phyloP scores from a whole-genome alignment of 164 flowering plant genomes.

The Vitis rupestris region DNA sequence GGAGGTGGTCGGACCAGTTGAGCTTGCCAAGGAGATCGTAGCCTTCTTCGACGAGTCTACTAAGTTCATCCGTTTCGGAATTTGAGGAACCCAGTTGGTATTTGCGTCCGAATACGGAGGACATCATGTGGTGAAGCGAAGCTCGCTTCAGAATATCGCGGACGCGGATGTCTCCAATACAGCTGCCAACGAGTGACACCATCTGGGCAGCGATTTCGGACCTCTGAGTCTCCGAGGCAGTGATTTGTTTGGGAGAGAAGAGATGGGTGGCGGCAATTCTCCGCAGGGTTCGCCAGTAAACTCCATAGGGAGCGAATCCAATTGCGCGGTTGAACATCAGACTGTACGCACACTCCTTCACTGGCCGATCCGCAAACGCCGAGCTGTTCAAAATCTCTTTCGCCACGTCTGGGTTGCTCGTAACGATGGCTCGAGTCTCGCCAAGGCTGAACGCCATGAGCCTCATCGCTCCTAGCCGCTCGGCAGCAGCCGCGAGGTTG shows the following conservation, averaged over 20 bases:
- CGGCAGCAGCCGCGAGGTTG: conserved; percentile 35
- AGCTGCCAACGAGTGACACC: conserved; percentile 16
- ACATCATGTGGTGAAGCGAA: conserved; percentile 58
- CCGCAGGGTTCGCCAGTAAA: conserved; percentile 61
- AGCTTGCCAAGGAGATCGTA: conserved; percentile 50
- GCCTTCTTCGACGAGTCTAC: conserved; percentile 53
- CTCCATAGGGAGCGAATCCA: conserved; percentile 67
- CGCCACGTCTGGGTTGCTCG: conserved; percentile 52
- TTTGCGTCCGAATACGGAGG: conserved; percentile 47
- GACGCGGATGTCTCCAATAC: neutral
- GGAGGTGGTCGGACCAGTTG: conserved; percentile 67
- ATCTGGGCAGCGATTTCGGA: conserved; percentile 29
- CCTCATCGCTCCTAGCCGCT: conserved; percentile 24
- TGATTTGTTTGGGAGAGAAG: conserved; percentile 50
- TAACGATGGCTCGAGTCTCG: conserved; percentile 40
- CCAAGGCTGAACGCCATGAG: conserved; percentile 72
- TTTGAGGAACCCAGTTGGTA: conserved; percentile 22
- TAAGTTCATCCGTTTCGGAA: conserved; percentile 30
- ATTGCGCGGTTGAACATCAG: conserved; percentile 65
- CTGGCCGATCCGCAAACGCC: conserved; percentile 55
- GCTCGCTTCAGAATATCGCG: conserved; percentile 40
- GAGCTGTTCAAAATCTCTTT: conserved; percentile 51
- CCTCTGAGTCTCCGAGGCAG: conserved; percentile 26
- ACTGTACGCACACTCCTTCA: conserved; percentile 54
- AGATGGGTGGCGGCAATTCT: conserved; percentile 53